Evolutionary conservation across 108 stramenopile genomes (phyloP), one percentile per base, ranked within the genome.

Genomic region (Cylindrotheca closterium): DNA sequence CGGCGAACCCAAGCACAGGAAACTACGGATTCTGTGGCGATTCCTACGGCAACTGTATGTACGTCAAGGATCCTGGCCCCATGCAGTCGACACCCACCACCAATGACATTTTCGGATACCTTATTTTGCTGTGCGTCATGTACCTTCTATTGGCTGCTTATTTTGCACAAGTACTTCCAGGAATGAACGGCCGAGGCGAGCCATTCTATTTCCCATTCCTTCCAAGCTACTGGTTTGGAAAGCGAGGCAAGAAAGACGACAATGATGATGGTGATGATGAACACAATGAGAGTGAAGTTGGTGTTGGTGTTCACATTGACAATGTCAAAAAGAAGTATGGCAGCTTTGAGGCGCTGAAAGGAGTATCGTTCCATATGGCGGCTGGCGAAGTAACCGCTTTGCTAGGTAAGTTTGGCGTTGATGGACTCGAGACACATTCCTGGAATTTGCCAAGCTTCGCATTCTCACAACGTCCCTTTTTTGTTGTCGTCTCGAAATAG

Each of bases 341-440:
- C 5, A 79, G 75, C 50, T 54, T 75, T 27, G 65, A 82, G 2
- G 85, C 85, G 7, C 46, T 87, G 3, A 76, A 83, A 52, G 63
- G 60, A 10, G 70, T 87, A 10, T 66, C 70, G 18, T 26, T 87
- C 30, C 60, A 66, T 21, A 68, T 86, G 62, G 56, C 46, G 18
- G 49, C 47, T 27, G 79, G 79, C 1, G 77, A 86, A 48, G 79
- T 86, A 7, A 80, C 76, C n/a, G 76, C 76, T 19, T 51, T 80
- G 23, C 73, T 83, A 27, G 82, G 82, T 33, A 73, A 73, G 76
- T 54, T 56, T 66, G 4, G 65, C 67, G 8, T 45, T 15, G 8
- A 45, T 23, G 64, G 59, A 66, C 32, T n/a, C n/a, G n/a, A 30
- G 64, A 57, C 27, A 10, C 17, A 31, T 21, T 55, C 55, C 1